Percentiles rank a stretch among this genome's conserved stretches.
Conservation (phyloP, 257 asterid genomes). For the Gentiana dahurica region DNA sequence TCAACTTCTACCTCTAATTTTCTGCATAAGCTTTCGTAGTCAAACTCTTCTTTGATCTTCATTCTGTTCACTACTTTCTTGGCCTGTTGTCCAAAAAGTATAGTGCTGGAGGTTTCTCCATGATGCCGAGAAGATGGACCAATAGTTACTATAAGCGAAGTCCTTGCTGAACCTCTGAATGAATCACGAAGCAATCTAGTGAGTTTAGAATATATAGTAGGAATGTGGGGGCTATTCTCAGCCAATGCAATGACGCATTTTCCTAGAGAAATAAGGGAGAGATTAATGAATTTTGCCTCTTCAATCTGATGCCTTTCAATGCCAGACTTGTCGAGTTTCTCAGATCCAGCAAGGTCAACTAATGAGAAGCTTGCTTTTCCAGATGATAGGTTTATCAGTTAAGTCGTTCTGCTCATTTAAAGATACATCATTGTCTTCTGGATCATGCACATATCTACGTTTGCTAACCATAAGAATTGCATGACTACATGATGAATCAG, state of each 20-base stretch:
- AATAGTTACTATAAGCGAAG: constrained; percentile 69
- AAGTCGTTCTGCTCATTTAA: constrained; percentile 24
- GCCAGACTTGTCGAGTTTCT: constrained; percentile 80
- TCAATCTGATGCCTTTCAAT: constrained; percentile 79
- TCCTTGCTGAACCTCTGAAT: constrained; percentile 97
- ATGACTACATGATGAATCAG: constrained; percentile 90
- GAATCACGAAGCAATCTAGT: constrained; percentile 92
- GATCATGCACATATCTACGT: constrained; percentile 37
- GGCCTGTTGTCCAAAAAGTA: constrained; percentile 96
- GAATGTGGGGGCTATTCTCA: constrained; percentile 85
- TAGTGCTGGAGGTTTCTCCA: constrained; percentile 84
- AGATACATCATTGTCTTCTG: constrained; percentile 35
- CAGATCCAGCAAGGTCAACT: constrained; percentile 97
- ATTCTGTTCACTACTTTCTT: constrained; percentile 74
- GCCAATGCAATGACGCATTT: constrained; percentile 91
- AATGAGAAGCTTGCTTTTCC: constrained; percentile 79
- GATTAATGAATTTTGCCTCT: constrained; percentile 88
- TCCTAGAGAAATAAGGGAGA: constrained; percentile 75
- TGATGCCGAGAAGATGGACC: constrained; percentile 85
- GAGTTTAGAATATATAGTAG: constrained; percentile 81
- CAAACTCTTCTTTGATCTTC: constrained; percentile 88
- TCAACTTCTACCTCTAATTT: constrained; percentile 74
- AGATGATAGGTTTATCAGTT: constrained; percentile 35
- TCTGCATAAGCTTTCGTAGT: constrained; percentile 80
- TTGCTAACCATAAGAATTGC: constrained; percentile 83